Evolutionary conservation across 805 yeast species (phyloP), one percentile per base, ranked within the genome.

Genomic region (Starmera quercuum): DNA sequence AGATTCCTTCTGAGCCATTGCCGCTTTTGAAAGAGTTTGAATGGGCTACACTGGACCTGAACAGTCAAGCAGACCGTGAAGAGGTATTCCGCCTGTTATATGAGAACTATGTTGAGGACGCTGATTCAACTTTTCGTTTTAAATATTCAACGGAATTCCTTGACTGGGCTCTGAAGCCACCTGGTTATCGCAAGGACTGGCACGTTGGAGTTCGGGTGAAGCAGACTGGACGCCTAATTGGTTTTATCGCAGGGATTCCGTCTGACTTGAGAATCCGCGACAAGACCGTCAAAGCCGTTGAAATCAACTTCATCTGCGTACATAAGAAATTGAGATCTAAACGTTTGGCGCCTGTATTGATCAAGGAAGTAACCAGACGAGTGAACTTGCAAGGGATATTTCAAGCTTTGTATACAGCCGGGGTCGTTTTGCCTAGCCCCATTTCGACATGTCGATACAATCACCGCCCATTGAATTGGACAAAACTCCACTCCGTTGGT

Each of bases 351-450:
- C 98, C 98, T 1, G 83, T 92, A 10, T 65, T 92, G 49, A 92
- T 92, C 58, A 83, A 83, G 51, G 98, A 92, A 59, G 82, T 92
- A 44, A 92, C 97, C 4, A 73, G 98, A 54, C 71, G 97, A 46
- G 92, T 92, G 42, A 90, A 92, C 59, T 70, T 74, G 41, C 68
- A 70, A 29, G 75, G 83, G 38, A 83, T 88, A 39, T 92, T 97
- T 95, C 97, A 88, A 58, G 98, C 97, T 0, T 69, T 92, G 39
- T 86, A 85, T 59, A 90, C 98, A 8, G 95, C 90, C 0, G 98
- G 97, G 9, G 76, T 79, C 3, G 79, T 86, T 2, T 66, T 92
- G 37, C 98, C 98, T 16, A 78, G 88, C n/a, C 98, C 98, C 0
- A 74, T 90, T 5, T 66, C 95, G 10, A 77, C 85, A 2, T 80